phyloP scores from a whole-genome alignment of 2,329 filamentous ascomycete genomes.

The Monosporascus sp. region DNA sequence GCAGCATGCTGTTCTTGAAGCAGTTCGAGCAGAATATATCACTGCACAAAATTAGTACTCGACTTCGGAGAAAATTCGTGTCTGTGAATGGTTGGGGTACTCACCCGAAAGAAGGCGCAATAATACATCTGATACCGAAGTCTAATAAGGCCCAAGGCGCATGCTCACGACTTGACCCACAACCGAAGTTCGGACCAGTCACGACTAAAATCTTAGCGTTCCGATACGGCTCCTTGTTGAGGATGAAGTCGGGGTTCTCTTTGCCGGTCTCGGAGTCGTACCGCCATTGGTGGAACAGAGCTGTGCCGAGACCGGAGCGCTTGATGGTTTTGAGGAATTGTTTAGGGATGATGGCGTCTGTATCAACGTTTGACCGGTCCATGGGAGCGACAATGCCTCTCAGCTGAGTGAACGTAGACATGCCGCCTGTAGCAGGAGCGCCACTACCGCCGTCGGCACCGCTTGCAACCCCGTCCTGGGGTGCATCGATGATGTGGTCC shows the following conservation, averaged over 20 bases:
- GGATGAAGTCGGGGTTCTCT: slow-evolving; percentile 76
- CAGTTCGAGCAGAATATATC: slow-evolving; percentile 99
- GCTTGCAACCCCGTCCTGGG: slow-evolving; percentile 59
- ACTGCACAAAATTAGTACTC: background rate
- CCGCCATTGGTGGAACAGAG: slow-evolving; percentile 81
- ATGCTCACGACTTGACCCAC: slow-evolving; percentile 87
- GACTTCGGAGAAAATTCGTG: background rate
- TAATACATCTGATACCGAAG: slow-evolving; percentile 91
- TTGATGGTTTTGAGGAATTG: slow-evolving; percentile 99
- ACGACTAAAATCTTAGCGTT: slow-evolving; percentile 83
- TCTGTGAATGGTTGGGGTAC: slow-evolving; percentile 26
- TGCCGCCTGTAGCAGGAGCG: slow-evolving; percentile 52
- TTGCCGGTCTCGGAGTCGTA: slow-evolving; percentile 63
- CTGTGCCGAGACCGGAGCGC: slow-evolving; percentile 83
- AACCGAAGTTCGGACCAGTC: slow-evolving; percentile 92
- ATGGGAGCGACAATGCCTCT: slow-evolving; percentile 85
- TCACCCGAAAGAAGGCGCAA: slow-evolving; percentile 67
- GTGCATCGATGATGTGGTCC: slow-evolving; percentile 51
- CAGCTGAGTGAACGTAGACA: slow-evolving; percentile 77
- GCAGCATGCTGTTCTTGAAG: slow-evolving; percentile 99
- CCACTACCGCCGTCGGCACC: slow-evolving; percentile 54
- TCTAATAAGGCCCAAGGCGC: slow-evolving; percentile 95
- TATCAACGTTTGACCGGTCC: slow-evolving; percentile 88
- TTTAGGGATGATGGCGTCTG: slow-evolving; percentile 98
- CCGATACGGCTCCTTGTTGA: slow-evolving; percentile 86